These are phyloP conservation scores for Citeromyces hawaiiensis DNA, from an alignment of 1,139 yeast species.

Conservation along the genomic window DNA sequence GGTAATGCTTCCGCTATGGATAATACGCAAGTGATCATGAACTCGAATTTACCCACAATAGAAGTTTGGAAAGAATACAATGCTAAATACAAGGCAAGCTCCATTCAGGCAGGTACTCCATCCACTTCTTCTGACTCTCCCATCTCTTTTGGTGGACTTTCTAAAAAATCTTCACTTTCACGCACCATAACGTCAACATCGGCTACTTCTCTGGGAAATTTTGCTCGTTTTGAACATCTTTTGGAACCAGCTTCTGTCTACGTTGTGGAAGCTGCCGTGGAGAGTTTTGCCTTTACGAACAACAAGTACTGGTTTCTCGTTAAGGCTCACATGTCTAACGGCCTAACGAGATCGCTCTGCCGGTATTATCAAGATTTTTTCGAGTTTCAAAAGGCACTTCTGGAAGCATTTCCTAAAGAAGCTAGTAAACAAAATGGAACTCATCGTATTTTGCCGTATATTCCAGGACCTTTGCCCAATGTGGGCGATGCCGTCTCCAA, in stretches of 20 bases:
- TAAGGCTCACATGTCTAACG: slow-evolving; percentile 56
- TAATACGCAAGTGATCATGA: slow-evolving; percentile 41
- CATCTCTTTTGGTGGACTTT: background rate
- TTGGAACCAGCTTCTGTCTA: slow-evolving; percentile 3
- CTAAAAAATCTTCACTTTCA: background rate
- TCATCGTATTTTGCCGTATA: slow-evolving; percentile 74
- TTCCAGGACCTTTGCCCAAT: slow-evolving; percentile 92
- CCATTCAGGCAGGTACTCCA: slow-evolving; percentile 13
- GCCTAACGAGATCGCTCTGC: slow-evolving; percentile 58
- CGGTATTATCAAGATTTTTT: slow-evolving; percentile 94
- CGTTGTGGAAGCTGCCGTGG: slow-evolving; percentile 30
- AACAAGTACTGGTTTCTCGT: slow-evolving; percentile 87
- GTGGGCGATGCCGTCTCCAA: slow-evolving; percentile 84
- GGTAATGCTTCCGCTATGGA: slow-evolving; percentile 29
- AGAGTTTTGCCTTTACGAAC: slow-evolving; percentile 68
- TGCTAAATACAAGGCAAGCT: slow-evolving; percentile 85
- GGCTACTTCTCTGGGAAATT: background rate
- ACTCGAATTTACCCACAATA: slow-evolving; percentile 67
- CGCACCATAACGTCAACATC: background rate
- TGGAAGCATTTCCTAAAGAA: slow-evolving; percentile 82
- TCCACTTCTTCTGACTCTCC: background rate
- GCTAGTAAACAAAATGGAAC: slow-evolving; percentile 64
- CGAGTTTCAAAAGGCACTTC: slow-evolving; percentile 75
- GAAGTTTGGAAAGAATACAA: slow-evolving; percentile 92
- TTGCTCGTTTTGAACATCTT: background rate